phyloP scores from a whole-genome alignment of 306 rosid species.

The Sphenostylis stenocarpa region DNA sequence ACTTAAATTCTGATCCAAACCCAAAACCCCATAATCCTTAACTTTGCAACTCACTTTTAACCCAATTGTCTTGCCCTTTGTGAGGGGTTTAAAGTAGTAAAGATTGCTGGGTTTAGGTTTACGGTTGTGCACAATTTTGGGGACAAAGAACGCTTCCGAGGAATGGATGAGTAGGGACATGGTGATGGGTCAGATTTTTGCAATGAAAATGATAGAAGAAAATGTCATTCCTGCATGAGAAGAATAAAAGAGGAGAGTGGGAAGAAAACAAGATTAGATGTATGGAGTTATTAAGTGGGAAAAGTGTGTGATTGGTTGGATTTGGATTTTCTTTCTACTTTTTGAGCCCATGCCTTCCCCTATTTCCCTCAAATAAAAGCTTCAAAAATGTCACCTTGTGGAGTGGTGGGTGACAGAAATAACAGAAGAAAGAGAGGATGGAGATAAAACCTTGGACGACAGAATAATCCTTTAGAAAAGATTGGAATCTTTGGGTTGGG shows the following conservation, averaged over 20 bases:
- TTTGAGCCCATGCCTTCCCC: not conserved
- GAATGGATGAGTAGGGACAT: not conserved
- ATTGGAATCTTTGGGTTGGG: slow-evolving; percentile 26
- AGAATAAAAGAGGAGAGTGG: not conserved
- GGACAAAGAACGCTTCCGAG: not conserved
- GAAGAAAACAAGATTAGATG: not conserved
- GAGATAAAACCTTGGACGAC: not conserved
- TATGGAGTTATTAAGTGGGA: not conserved
- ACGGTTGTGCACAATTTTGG: not conserved
- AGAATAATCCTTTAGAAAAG: not conserved
- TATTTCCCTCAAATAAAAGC: not conserved
- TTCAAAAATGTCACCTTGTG: not conserved
- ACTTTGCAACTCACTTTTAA: not conserved
- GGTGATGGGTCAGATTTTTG: not conserved
- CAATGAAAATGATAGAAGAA: not conserved
- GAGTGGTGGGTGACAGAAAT: not conserved
- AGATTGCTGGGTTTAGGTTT: not conserved
- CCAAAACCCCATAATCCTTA: not conserved
- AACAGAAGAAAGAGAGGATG: not conserved
- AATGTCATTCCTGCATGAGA: not conserved
- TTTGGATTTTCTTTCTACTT: slow-evolving; percentile 4
- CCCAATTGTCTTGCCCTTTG: not conserved
- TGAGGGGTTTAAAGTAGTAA: not conserved
- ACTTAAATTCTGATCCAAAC: not conserved
- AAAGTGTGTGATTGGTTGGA: slow-evolving; percentile 26